Evolutionary conservation across 768 basidiomycete species (phyloP).

Genomic region (Dendrothele bispora): DNA sequence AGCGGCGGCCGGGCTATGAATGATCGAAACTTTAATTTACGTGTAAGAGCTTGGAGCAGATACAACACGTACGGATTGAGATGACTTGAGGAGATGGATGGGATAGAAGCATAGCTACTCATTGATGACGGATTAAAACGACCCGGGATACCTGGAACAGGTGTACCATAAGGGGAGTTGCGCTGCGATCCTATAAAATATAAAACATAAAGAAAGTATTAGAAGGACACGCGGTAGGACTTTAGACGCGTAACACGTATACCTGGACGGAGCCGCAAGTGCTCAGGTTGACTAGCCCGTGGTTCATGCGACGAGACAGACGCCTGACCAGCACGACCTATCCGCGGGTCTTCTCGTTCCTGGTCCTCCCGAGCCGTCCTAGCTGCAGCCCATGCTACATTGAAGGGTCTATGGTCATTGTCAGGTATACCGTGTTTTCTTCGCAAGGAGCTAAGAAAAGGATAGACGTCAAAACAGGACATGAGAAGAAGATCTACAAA

Average conservation of each 20-base stretch:
- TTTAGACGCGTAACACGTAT: constrained; percentile 22
- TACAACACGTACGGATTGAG: constrained; percentile 8
- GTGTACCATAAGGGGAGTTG: constrained; percentile 13
- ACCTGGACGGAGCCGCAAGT: constrained; percentile 48
- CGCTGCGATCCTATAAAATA: constrained; percentile 23
- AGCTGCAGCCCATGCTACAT: constrained; percentile 82
- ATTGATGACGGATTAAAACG: constrained; percentile 19
- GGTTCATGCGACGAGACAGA: constrained; percentile 32
- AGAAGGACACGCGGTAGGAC: constrained; percentile 18
- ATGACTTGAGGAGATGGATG: constrained; percentile 13
- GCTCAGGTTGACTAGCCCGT: constrained; percentile 36
- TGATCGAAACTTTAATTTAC: neutral
- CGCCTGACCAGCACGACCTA: constrained; percentile 22
- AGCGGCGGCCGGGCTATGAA: neutral
- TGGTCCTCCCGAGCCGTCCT: constrained; percentile 55
- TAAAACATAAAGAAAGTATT: constrained; percentile 20
- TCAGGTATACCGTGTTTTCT: constrained; percentile 84
- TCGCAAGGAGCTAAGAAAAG: constrained; percentile 57
- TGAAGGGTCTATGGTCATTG: constrained; percentile 79
- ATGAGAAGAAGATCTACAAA: neutral
- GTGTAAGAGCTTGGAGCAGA: neutral
- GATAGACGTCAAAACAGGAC: constrained; percentile 1
- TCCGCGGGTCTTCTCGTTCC: constrained; percentile 39
- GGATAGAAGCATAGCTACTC: constrained; percentile 10
- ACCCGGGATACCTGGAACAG: constrained; percentile 17